phyloP scores from a whole-genome alignment of 1,284 basidiomycete genomes.

The Heterobasidion occidentale region DNA sequence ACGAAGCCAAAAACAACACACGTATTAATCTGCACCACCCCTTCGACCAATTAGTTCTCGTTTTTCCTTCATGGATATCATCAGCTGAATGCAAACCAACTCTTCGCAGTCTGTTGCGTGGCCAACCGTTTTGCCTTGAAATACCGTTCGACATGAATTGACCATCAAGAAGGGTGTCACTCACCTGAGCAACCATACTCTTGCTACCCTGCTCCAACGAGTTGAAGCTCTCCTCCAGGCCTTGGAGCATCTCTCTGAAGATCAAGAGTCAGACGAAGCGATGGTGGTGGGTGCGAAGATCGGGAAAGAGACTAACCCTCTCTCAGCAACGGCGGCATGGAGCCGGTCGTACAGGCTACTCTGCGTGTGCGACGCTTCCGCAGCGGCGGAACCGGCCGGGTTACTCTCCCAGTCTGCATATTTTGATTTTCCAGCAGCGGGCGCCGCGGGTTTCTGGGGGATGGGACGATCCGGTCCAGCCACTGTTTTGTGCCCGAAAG shows the following conservation, averaged over 20 bases:
- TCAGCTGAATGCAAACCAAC: slow-evolving; percentile 48
- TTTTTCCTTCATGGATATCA: neutral
- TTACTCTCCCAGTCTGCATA: slow-evolving; percentile 6
- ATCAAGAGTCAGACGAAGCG: neutral
- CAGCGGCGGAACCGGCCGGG: slow-evolving; percentile 1
- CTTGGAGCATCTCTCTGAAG: slow-evolving; percentile 46
- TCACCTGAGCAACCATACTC: slow-evolving; percentile 56
- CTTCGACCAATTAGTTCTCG: neutral
- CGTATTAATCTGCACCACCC: neutral
- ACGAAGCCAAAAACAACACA: too few species aligned
- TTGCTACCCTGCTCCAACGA: slow-evolving; percentile 56
- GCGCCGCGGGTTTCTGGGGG: slow-evolving; percentile 19
- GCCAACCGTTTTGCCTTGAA: slow-evolving; percentile 53
- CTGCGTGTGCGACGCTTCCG: slow-evolving; percentile 8
- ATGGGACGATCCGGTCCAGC: slow-evolving; percentile 55
- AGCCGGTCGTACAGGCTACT: slow-evolving; percentile 32
- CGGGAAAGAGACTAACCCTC: slow-evolving; percentile 39
- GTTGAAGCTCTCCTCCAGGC: slow-evolving; percentile 54
- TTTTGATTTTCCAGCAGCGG: slow-evolving; percentile 6
- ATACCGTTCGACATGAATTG: neutral
- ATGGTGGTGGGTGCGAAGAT: neutral
- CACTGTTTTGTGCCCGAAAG: slow-evolving; percentile 27
- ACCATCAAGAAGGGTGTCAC: neutral
- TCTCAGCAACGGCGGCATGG: slow-evolving; percentile 47
- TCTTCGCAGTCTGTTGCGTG: slow-evolving; percentile 49